Evolutionary conservation across 306 rosid species (phyloP), one percentile per base, ranked within the genome.

Genomic region (Datisca glomerata): DNA sequence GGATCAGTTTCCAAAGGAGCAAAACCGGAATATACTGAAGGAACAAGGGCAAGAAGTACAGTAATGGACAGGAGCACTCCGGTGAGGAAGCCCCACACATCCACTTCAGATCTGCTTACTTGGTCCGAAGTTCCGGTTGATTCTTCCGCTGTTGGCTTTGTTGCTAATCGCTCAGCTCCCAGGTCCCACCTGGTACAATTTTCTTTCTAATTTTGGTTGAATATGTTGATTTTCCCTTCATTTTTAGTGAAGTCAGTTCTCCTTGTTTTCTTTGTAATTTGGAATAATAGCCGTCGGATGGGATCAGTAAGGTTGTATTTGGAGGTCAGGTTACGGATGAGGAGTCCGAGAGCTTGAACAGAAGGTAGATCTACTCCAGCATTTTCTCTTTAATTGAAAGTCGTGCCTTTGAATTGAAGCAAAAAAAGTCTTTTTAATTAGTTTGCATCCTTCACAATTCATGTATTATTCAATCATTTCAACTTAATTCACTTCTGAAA

Each of bases 251-350:
- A n/a, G n/a, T n/a, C n/a, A n/a, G n/a, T 29, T 49, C 43, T 20
- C 1, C 4, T 39, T 35, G 2, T 43, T 15, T 42, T 5, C 42
- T 41, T 3, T 31, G 9, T 31, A 8, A 8, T 2, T 12, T 37
- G n/a, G n/a, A 21, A 51, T 59, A 57, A 19, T 46, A 89, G 98
- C 98, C 98, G 57, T 89, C 96, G 41, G 96, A 84, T 84, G 98
- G 98, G 80, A 84, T 89, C 81, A 68, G 85, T 19, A 89, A 80
- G 69, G 95, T 80, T 36, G 98, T 89, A 23, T 89, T 89, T 60
- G 98, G 98, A 10, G 95, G 98, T 22, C 98, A 80, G 80, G 95
- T 89, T 39, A 89, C 95, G 32, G 98, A 89, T 15, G 98, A 89
- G 59, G 98, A 89, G 72, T 69, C 64, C 14, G 79, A 84, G 70